Conservation (phyloP, 108 stramenopile species). For the Skeletonema potamos region DNA sequence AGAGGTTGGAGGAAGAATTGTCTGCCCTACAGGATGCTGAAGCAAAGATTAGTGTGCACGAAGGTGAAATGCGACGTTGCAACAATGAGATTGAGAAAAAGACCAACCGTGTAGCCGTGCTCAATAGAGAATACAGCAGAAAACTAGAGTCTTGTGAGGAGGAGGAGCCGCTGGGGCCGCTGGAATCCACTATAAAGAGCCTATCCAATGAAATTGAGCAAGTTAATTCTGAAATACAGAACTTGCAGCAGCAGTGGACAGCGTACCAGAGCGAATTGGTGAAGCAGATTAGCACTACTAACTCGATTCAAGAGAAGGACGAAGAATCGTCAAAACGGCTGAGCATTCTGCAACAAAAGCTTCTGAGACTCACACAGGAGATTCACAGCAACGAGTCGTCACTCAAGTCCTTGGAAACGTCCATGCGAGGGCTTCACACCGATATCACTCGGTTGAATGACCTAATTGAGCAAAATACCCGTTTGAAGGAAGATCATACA, state of each 20-base stretch:
- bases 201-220: constrained; percentile 63
- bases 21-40: constrained; percentile 54
- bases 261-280: constrained; percentile 68
- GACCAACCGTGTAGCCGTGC: constrained; percentile 67
- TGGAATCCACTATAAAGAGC: constrained; percentile 78
- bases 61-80: constrained; percentile 80
- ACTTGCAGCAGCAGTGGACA: constrained; percentile 73
- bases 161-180: constrained; percentile 73
- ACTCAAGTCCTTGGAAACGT: constrained; percentile 50
- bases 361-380: constrained; percentile 54
- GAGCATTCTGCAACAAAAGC: constrained; percentile 65
- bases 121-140: constrained; percentile 83
- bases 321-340: constrained; percentile 52
- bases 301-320: constrained; percentile 52
- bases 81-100: constrained; percentile 88
- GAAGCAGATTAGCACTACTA: constrained; percentile 49
- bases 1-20: constrained; percentile 41
- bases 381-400: constrained; percentile 52
- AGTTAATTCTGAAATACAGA: constrained; percentile 21
- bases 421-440: constrained; percentile 59
- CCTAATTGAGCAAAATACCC: constrained; percentile 68
- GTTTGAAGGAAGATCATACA: constrained; percentile 38
- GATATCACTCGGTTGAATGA: constrained; percentile 77
- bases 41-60: constrained; percentile 59
- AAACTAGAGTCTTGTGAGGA: constrained; percentile 60